A percentile compares a stretch with the other conserved stretches of the same genome.
phyloP scores from a whole-genome alignment of 1,284 basidiomycete genomes.

The Ganoderma multipileum region DNA sequence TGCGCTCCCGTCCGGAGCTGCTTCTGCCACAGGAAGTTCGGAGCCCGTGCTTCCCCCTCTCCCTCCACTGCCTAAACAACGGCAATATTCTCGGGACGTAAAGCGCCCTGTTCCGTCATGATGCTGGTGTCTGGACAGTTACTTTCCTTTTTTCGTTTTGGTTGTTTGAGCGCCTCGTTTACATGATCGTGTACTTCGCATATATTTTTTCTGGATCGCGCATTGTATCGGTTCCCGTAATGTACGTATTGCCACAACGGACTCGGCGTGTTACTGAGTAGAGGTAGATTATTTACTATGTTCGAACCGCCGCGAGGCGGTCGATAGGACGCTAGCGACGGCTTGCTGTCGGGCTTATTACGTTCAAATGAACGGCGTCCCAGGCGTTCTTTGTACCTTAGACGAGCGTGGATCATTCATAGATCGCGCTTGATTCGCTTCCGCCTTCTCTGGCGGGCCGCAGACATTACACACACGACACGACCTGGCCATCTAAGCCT shows the following conservation, averaged over 20 bases:
- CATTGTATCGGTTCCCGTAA: not conserved
- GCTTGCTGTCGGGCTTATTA: not conserved
- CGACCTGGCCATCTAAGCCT: not conserved
- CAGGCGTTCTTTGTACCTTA: not conserved
- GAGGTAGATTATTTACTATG: not conserved
- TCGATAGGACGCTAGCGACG: not conserved
- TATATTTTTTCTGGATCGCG: not conserved
- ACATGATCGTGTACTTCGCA: not conserved
- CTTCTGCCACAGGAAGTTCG: not conserved
- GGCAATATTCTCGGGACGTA: slow-evolving; percentile 8
- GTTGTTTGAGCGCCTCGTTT: not conserved
- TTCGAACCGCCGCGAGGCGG: not conserved
- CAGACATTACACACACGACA: not conserved
- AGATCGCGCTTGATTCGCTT: not conserved
- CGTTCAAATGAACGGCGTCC: not conserved
- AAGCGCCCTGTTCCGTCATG: slow-evolving; percentile 10
- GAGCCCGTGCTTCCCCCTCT: not conserved
- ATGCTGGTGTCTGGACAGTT: not conserved
- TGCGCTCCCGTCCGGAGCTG: not conserved
- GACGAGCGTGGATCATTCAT: not conserved
- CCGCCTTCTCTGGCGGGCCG: not conserved
- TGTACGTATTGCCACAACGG: not conserved
- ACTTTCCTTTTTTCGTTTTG: not conserved
- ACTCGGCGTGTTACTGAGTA: not conserved
- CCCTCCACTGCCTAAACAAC: not conserved